phyloP scores from a whole-genome alignment of 2,329 filamentous ascomycete genomes.

The Neopestalotiopsis sp. region DNA sequence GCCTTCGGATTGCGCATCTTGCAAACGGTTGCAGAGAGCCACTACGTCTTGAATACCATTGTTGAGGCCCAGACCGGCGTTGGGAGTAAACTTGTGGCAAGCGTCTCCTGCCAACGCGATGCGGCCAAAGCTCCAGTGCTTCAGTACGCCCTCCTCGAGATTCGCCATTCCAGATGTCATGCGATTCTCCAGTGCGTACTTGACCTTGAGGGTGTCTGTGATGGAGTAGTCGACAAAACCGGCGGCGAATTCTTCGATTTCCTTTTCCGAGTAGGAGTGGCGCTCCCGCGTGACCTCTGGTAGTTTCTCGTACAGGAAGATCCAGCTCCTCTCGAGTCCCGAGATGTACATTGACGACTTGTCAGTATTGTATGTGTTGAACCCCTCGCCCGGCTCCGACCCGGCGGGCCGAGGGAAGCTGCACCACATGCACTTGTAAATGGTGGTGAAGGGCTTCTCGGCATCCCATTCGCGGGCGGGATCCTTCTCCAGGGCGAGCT shows the following conservation, averaged over 20 bases:
- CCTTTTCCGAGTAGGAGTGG: conserved; percentile 29
- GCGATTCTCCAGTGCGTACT: neutral
- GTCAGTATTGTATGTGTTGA: neutral
- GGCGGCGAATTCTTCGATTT: conserved; percentile 32
- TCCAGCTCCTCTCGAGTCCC: neutral
- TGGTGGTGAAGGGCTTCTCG: neutral
- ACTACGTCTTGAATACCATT: conserved; percentile 18
- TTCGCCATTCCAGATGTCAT: conserved; percentile 3
- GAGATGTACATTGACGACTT: conserved; percentile 8
- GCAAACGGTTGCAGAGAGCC: neutral
- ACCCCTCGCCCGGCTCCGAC: neutral
- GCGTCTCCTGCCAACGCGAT: conserved; percentile 20
- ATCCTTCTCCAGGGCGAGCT: conserved; percentile 6
- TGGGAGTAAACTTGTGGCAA: conserved; percentile 19
- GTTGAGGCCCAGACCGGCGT: conserved; percentile 19
- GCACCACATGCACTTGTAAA: conserved; percentile 12
- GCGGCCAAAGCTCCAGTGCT: conserved; percentile 17
- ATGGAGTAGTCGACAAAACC: conserved; percentile 32
- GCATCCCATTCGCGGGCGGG: conserved; percentile 5
- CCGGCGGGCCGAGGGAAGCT: conserved; percentile 4
- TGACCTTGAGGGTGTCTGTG: conserved; percentile 15
- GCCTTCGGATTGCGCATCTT: neutral
- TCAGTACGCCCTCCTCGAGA: conserved; percentile 20
- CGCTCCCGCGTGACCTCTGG: conserved; percentile 29
- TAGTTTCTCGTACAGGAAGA: conserved; percentile 12